Conservation (phyloP, 2,329 filamentous ascomycete species). For the Beauveria varroae region DNA sequence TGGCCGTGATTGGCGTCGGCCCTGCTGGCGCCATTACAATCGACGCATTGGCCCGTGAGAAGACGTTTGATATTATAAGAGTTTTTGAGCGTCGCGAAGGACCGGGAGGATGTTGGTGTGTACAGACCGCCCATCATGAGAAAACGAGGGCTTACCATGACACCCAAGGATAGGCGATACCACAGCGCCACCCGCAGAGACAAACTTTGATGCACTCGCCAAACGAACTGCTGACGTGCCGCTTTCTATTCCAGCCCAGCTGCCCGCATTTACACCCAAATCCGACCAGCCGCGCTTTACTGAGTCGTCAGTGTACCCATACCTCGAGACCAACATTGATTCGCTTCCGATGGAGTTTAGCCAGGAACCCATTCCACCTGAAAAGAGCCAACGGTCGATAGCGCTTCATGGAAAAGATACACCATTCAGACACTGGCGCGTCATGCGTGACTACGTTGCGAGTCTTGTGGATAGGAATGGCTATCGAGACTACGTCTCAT, state of each 20-base stretch:
- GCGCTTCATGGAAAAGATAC: conserved; percentile 45
- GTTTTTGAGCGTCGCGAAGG: neutral
- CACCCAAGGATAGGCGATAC: neutral
- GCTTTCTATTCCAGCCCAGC: conserved; percentile 34
- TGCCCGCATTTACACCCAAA: conserved; percentile 40
- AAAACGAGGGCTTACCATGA: neutral
- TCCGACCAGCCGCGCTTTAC: conserved; percentile 39
- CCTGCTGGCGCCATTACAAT: neutral
- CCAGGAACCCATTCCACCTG: conserved; percentile 43
- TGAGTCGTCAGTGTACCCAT: conserved; percentile 54
- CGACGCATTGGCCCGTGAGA: neutral
- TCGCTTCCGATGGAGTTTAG: conserved; percentile 52
- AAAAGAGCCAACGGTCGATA: conserved; percentile 22
- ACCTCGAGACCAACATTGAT: conserved; percentile 59
- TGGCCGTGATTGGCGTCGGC: neutral
- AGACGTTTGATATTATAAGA: neutral
- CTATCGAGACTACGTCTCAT: conserved; percentile 44
- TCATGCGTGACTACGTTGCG: conserved; percentile 48
- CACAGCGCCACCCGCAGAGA: neutral
- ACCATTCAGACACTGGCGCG: conserved; percentile 54
- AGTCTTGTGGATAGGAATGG: conserved; percentile 42
- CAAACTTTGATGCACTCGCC: neutral
- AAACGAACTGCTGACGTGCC: conserved; percentile 36
- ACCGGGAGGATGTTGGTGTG: neutral
- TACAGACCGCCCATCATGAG: neutral